Evolutionary conservation across 1,284 basidiomycete species (phyloP).

Genomic region (Clitocybe nebularis): DNA sequence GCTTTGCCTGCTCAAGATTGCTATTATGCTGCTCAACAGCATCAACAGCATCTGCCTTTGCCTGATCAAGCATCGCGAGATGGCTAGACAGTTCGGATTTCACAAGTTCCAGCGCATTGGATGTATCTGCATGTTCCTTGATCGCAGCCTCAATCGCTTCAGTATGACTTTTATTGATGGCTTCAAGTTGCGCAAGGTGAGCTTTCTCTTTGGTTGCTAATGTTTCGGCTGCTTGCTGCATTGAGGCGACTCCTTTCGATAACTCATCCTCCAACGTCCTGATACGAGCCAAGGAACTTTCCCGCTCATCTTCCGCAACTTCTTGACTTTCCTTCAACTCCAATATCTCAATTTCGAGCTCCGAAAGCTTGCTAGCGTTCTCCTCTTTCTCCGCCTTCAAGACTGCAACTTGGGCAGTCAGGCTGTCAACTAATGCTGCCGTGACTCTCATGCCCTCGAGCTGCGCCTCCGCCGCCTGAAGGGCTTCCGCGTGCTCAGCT

Average conservation of each 20-base stretch:
- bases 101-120: conserved; percentile 42
- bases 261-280: conserved; percentile 52
- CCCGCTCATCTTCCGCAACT: conserved; percentile 54
- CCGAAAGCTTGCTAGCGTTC: conserved; percentile 67
- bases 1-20: conserved; percentile 49
- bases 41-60: conserved; percentile 38
- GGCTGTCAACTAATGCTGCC: conserved; percentile 37
- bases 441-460: conserved; percentile 42
- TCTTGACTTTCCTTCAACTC: conserved; percentile 75
- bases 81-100: conserved; percentile 44
- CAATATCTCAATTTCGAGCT: conserved; percentile 75
- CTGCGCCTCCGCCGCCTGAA: conserved; percentile 44
- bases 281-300: conserved; percentile 42
- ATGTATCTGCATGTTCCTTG: conserved; percentile 43
- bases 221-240: conserved; percentile 48
- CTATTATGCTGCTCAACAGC: conserved; percentile 43
- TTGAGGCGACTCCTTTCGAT: conserved; percentile 41
- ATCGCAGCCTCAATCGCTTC: conserved; percentile 40
- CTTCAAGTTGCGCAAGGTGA: conserved; percentile 36
- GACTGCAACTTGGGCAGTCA: conserved; percentile 50
- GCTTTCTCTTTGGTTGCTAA: conserved; percentile 48
- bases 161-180: conserved; percentile 41
- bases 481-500: conserved; percentile 43
- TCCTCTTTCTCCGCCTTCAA: conserved; percentile 72
- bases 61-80: conserved; percentile 43